phyloP scores from a whole-genome alignment of 495 filamentous ascomycete genomes.

The Penicillium desertorum region DNA sequence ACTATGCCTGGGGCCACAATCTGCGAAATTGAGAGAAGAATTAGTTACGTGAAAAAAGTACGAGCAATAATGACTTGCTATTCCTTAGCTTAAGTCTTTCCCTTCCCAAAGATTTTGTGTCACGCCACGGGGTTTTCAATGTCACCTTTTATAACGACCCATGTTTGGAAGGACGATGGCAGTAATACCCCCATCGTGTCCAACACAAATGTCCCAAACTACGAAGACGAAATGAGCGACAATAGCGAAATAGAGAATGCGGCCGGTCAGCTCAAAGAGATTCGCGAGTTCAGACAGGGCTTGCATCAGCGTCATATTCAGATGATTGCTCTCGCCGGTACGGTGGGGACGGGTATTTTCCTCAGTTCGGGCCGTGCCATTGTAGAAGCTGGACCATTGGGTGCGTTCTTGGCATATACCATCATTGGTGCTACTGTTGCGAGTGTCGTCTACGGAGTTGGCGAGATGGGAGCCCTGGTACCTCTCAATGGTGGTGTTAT shows the following conservation, averaged over 20 bases:
- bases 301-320: conserved; percentile 31
- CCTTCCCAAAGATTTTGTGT: neutral
- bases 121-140: neutral
- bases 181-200: conserved; percentile 1
- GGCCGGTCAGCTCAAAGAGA: conserved; percentile 12
- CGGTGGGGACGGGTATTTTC: conserved; percentile 35
- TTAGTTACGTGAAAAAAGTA: conserved; percentile 1
- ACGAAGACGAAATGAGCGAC: conserved; percentile 13
- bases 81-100: neutral
- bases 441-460: conserved; percentile 25
- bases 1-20: neutral
- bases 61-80: neutral
- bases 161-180: neutral
- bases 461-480: conserved; percentile 29
- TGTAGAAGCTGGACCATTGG: conserved; percentile 58
- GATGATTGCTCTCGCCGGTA: conserved; percentile 47
- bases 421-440: conserved; percentile 24
- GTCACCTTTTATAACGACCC: neutral
- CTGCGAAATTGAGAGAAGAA: neutral
- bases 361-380: conserved; percentile 55
- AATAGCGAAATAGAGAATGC: conserved; percentile 4
- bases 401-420: conserved; percentile 35
- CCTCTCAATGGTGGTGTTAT: conserved; percentile 33
- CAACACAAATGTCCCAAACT: neutral
- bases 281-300: conserved; percentile 13